Evolutionary conservation across 2,329 filamentous ascomycete species (phyloP), one percentile per base, ranked within the genome.

Genomic region (Pochonia chlamydosporia): DNA sequence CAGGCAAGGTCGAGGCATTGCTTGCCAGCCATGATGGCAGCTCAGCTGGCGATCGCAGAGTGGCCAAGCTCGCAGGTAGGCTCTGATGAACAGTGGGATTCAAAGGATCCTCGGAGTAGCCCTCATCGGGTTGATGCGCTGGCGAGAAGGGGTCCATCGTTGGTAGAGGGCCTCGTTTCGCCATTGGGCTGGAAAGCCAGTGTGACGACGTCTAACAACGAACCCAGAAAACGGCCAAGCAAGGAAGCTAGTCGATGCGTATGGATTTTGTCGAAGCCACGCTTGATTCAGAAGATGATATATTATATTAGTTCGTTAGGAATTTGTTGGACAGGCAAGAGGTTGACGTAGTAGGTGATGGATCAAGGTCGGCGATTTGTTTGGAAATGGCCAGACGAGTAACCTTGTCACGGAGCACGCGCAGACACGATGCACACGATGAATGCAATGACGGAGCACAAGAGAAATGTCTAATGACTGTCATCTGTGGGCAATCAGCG

Each of bases 81-180:
- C 60, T 58, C 57, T 57, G 56, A 56, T 59, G 56, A 5, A 60
- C 55, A 46, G 65, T 62, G 10, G 72, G 67, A 54, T 74, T 76
- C 44, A 82, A 66, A 49, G 78, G 78, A 55, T 91, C 87, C 63
- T 93, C 88, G 5, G 88, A 91, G 64, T 93, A 95, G 59, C 89
- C 89, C 69, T 95, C 89, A 69, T 95, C 89, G 49, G 89, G 78
- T 63, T 83, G 73, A 49, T 76, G 73, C 14, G 64, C 73, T 54
- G 78, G 74, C 26, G 78, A 65, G 51, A 73, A 72, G 40, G 68
- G 59, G 56, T 75, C 70, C 70, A 75, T 73, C 40, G 47, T 37
- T 9, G 53, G 51, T 20, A 57, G 52, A 31, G 50, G 53, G 43
- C 63, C 56, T 43, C 56, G 52, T 48, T 59, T 61, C 30, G 60